A percentile compares a stretch with the other conserved stretches of the same genome.
Conservation (phyloP, 371 early-diverging fungal species). For the Conidiobolus incongruus region DNA sequence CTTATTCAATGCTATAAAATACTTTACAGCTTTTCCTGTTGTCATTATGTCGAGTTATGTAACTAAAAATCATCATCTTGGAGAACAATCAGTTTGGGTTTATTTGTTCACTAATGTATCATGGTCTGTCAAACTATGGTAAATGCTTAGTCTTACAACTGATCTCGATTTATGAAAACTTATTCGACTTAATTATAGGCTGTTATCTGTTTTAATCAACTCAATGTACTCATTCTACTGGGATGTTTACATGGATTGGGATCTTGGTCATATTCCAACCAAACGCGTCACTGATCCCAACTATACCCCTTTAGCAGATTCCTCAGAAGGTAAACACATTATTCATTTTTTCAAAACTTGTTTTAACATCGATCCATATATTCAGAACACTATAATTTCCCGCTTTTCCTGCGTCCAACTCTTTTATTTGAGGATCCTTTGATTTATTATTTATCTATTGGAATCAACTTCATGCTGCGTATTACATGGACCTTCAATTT, state of each 20-base stretch:
- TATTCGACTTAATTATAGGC: slow-evolving; percentile 18
- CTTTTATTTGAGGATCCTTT: slow-evolving; percentile 30
- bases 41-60: slow-evolving; percentile 45
- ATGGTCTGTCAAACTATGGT: background rate
- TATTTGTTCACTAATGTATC: too few species aligned
- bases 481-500: slow-evolving; percentile 71
- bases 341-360: background rate
- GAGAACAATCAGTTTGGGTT: too few species aligned
- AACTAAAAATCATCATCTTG: slow-evolving; percentile 15
- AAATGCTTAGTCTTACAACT: background rate
- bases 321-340: background rate
- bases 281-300: background rate
- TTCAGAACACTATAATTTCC: slow-evolving; percentile 4
- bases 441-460: slow-evolving; percentile 50
- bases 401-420: slow-evolving; percentile 22
- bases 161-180: background rate
- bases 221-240: slow-evolving; percentile 84
- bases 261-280: slow-evolving; percentile 20
- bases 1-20: slow-evolving; percentile 68
- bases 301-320: background rate
- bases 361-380: background rate
- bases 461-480: slow-evolving; percentile 53
- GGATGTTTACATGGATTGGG: slow-evolving; percentile 87
- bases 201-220: slow-evolving; percentile 53
- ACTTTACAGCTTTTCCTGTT: slow-evolving; percentile 66